Conservation (phyloP, 179 eudicot species). For the Amaranthus tricolor region DNA sequence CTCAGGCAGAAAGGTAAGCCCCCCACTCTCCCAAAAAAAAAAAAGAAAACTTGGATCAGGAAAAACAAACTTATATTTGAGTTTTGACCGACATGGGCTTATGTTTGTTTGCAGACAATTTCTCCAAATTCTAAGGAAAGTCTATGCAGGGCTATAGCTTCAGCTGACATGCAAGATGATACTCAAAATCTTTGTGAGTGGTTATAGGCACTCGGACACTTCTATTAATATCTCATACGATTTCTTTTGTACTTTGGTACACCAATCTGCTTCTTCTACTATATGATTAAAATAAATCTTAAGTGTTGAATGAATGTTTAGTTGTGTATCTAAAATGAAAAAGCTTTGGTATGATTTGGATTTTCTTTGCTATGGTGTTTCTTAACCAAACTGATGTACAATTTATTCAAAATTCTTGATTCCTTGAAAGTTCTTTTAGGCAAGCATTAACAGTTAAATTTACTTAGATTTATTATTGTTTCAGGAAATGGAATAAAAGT, state of each 20-base stretch:
- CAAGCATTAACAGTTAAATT: neutral
- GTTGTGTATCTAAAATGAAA: neutral
- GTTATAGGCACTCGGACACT: neutral
- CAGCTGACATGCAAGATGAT: conserved; percentile 32
- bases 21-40: too few species aligned
- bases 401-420: too few species aligned
- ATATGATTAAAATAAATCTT: neutral
- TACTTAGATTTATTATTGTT: neutral
- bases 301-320: neutral
- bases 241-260: neutral
- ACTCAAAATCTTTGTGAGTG: conserved; percentile 50
- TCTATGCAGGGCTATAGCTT: conserved; percentile 61
- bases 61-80: neutral
- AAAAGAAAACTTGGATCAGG: too few species aligned
- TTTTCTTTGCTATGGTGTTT: neutral
- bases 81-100: conserved; percentile 3
- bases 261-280: neutral
- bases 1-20: conserved; percentile 67
- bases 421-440: too few species aligned
- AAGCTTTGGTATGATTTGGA: neutral
- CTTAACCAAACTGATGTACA: too few species aligned
- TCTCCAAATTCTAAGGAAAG: conserved; percentile 80
- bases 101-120: conserved; percentile 49
- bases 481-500: neutral
- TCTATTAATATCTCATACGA: neutral